phyloP scores from a whole-genome alignment of 2,329 filamentous ascomycete species.

The Penicillium brevicompactum region DNA sequence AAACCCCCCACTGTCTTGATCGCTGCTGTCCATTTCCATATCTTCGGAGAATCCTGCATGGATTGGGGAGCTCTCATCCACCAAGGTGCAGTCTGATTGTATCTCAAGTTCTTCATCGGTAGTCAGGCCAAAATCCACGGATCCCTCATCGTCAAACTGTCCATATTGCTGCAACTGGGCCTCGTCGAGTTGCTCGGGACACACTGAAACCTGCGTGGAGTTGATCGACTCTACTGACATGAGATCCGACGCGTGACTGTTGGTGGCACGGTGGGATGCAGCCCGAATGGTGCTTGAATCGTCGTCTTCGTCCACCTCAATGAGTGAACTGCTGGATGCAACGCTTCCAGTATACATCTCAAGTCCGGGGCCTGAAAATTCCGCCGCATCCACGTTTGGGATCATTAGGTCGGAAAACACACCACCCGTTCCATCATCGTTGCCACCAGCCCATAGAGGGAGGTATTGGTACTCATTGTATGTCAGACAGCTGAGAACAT shows the following conservation, averaged over 20 bases:
- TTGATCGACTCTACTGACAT: constrained; percentile 24
- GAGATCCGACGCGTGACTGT: constrained; percentile 31
- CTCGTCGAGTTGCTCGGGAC: neutral
- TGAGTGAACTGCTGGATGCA: constrained; percentile 26
- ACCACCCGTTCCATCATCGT: constrained; percentile 54
- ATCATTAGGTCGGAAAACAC: constrained; percentile 47
- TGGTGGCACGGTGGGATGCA: constrained; percentile 40
- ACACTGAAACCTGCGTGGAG: neutral
- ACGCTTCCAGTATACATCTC: constrained; percentile 32
- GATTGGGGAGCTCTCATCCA: constrained; percentile 14
- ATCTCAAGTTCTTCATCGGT: constrained; percentile 14
- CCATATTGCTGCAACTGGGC: neutral
- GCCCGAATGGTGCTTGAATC: constrained; percentile 38
- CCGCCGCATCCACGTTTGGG: constrained; percentile 34
- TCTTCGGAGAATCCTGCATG: constrained; percentile 13
- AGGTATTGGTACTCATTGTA: constrained; percentile 64
- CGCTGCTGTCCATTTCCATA: constrained; percentile 13
- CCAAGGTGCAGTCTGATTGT: constrained; percentile 26
- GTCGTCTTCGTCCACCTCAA: constrained; percentile 28
- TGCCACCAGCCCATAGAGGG: constrained; percentile 66
- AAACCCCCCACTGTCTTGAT: constrained; percentile 12
- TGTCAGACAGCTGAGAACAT: constrained; percentile 54
- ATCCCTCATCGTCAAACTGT: neutral
- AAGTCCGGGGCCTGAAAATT: constrained; percentile 41
- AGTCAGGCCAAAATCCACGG: neutral